Base-by-base conservation (phyloP, 352 stramenopile genomes). In the Pythium insidiosum region DNA sequence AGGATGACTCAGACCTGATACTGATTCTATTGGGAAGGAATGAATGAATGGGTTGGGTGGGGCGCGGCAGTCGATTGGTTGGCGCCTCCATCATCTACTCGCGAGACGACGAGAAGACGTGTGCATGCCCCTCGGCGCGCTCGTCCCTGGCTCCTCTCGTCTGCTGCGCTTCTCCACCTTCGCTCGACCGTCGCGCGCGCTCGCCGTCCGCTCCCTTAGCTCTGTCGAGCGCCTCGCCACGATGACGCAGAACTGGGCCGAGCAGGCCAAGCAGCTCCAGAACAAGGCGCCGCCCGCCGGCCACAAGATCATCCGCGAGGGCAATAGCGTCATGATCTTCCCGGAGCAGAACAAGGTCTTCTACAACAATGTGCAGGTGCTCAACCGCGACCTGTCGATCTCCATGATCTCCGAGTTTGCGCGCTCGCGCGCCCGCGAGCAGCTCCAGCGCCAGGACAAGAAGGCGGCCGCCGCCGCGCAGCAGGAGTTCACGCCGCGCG, bases 341-440 rank as follows among this genome's bases (percentile, higher is more conserved):
- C 77, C 79, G 5, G 74, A 88, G 56, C 68, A 86, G 49, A 94
- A 93, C 61, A 84, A 93, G 50, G 87, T 96, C 20, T 96, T 96
- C 51, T 95, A 96, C 68, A 96, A 96, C 66, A 88, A 90, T 50
- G 86, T 94, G 36, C 83, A 94, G 70, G 95, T 99, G 40, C 93
- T 99, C 49, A 99, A 99, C 75, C 92, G 97, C 38, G 97, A 99
- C 72, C 68, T 99, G 33, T 97, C 80, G 10, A 97, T 99, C 54
- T 63, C 97, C 16, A 95, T 99, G 64, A 98, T 99, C 63, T 94
- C 88, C 30, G 76, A 98, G 48, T 99, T 98, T 68, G 92, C 86
- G 18, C 89, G 98, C 45, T 74, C 85, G 33, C 78, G 94, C 35
- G 71, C 73, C 36, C 46, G 72, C 44, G 79, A 90, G 55, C 68